These are phyloP conservation scores for Xylariales sp. DNA, from an alignment of 2,329 filamentous ascomycete species.

Conservation along the genomic window DNA sequence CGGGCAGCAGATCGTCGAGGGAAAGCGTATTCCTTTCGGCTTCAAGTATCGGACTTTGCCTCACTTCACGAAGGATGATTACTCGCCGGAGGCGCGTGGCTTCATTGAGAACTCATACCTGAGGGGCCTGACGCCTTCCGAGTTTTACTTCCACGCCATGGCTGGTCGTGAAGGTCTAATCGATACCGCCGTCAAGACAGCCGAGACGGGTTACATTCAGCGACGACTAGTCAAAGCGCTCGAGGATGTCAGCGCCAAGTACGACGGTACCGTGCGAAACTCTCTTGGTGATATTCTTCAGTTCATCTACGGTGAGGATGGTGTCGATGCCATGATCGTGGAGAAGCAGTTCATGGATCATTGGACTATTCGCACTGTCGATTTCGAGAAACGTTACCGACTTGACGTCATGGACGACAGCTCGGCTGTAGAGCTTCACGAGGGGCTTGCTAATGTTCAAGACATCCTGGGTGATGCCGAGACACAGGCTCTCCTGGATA, in stretches of 20 bases:
- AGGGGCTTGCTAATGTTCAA: conserved; percentile 78
- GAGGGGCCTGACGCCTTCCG: conserved; percentile 86
- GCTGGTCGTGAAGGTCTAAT: conserved; percentile 99
- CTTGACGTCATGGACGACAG: conserved; percentile 76
- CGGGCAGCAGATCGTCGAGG: conserved; percentile 96
- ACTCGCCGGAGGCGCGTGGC: conserved; percentile 91
- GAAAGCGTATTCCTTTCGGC: conserved; percentile 96
- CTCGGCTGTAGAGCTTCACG: conserved; percentile 59
- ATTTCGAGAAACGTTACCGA: conserved; percentile 77
- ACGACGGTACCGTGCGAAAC: conserved; percentile 95
- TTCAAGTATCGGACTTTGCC: conserved; percentile 98
- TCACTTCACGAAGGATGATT: conserved; percentile 99
- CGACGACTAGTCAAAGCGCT: conserved; percentile 96
- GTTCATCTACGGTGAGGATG: conserved; percentile 97
- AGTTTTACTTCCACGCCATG: conserved; percentile 99
- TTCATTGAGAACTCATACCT: conserved; percentile 99
- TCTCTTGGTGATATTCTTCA: conserved; percentile 95
- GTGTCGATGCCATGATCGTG: conserved; percentile 86
- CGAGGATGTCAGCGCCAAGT: conserved; percentile 95
- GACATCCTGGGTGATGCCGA: conserved; percentile 85
- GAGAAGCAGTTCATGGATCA: conserved; percentile 89
- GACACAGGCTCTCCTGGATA: conserved; percentile 80
- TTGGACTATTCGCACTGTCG: conserved; percentile 71
- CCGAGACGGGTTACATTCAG: conserved; percentile 98
- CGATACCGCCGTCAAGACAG: conserved; percentile 98